These are phyloP conservation scores for Fomitopsis pinicola DNA, from an alignment of 1,284 basidiomycete species.

Conservation along the genomic window DNA sequence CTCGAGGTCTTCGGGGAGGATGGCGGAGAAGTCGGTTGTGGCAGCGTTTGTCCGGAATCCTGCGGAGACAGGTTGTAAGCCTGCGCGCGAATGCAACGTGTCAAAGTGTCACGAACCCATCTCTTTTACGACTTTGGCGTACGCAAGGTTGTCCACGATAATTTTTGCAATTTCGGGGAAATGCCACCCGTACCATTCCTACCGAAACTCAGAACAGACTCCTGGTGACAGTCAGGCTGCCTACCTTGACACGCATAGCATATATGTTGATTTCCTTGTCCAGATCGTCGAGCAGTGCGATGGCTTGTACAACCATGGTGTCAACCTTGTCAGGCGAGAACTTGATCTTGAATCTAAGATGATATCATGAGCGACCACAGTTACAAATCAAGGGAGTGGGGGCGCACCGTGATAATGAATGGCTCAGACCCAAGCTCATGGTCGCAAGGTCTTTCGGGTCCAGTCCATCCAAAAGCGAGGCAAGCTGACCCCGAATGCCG, in stretches of 20 bases:
- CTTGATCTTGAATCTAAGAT: conserved; percentile 93
- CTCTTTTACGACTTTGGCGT: conserved; percentile 87
- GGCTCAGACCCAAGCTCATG: conserved; percentile 96
- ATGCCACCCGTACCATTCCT: conserved; percentile 99
- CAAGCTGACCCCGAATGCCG: conserved; percentile 89
- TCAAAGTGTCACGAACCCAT: conserved; percentile 60
- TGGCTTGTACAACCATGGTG: conserved; percentile 99
- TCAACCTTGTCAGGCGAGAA: conserved; percentile 99
- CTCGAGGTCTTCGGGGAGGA: conserved; percentile 88
- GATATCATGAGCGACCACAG: background rate
- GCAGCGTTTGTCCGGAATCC: conserved; percentile 91
- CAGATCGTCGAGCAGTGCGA: conserved; percentile 95
- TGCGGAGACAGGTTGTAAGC: conserved; percentile 20
- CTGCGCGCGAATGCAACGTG: background rate
- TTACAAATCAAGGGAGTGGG: background rate
- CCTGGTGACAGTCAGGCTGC: conserved; percentile 13
- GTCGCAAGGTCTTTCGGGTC: conserved; percentile 96
- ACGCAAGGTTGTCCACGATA: conserved; percentile 94
- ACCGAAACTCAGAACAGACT: background rate
- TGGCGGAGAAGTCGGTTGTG: conserved; percentile 76
- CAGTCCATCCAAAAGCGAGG: conserved; percentile 83
- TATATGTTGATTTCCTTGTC: conserved; percentile 99
- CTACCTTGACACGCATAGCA: conserved; percentile 95
- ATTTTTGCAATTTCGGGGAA: conserved; percentile 96
- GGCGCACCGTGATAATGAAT: conserved; percentile 84